phyloP scores from a whole-genome alignment of 139 green algal genomes.

The Eudorina sp. region DNA sequence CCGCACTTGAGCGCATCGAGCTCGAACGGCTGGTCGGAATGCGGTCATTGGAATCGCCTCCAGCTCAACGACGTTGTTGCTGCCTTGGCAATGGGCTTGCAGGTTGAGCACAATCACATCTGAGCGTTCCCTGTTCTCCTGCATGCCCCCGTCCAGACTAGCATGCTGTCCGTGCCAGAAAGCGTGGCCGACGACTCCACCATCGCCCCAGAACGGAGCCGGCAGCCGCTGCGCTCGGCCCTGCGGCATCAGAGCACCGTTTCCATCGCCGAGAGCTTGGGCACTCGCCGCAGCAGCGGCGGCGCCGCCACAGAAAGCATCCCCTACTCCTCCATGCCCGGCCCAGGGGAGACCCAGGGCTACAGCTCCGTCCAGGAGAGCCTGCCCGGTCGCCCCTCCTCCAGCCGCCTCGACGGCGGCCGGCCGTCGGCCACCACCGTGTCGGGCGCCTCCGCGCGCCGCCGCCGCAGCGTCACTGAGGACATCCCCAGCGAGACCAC shows the following conservation, averaged over 20 bases:
- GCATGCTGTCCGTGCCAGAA: slow-evolving; percentile 2
- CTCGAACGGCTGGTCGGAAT: no score
- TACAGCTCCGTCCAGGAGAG: slow-evolving; percentile 34
- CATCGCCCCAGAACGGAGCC: neutral
- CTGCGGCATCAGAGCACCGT: neutral
- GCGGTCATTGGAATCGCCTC: no score
- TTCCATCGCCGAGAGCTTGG: slow-evolving; percentile 23
- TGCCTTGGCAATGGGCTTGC: no score
- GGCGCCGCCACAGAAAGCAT: neutral
- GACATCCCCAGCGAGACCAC: neutral
- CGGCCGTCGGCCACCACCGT: neutral
- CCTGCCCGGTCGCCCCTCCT: neutral
- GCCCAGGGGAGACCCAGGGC: neutral
- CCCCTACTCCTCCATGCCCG: neutral
- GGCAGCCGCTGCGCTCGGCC: neutral
- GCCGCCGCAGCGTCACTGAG: slow-evolving; percentile 2
- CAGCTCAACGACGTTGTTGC: no score
- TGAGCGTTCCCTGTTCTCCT: no score
- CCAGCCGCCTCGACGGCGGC: neutral
- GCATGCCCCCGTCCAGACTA: no score
- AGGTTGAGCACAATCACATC: no score
- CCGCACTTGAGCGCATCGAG: no score
- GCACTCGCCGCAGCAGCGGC: slow-evolving; percentile 3
- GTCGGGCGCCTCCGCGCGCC: neutral
- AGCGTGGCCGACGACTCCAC: slow-evolving; percentile 5